phyloP scores from a whole-genome alignment of 768 basidiomycete genomes.

The Gloeostereum incarnatum region DNA sequence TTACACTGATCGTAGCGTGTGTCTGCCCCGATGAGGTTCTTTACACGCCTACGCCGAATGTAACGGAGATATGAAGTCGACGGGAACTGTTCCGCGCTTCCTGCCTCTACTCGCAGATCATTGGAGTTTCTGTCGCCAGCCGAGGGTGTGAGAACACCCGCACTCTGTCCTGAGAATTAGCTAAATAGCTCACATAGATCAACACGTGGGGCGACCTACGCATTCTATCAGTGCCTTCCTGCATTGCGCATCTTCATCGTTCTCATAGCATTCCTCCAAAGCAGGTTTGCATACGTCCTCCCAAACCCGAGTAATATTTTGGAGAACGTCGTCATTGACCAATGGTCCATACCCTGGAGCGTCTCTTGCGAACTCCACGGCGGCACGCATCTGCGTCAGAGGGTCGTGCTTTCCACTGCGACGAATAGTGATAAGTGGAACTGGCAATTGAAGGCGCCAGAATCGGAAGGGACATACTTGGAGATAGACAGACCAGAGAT shows the following conservation, averaged over 20 bases:
- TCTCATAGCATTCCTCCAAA: not conserved
- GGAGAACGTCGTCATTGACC: conserved; percentile 21
- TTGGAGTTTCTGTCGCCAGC: not conserved
- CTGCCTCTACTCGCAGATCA: conserved; percentile 1
- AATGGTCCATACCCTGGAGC: conserved; percentile 38
- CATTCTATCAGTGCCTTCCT: not conserved
- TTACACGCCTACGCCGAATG: not conserved
- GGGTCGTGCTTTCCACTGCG: conserved; percentile 35
- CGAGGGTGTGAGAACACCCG: not conserved
- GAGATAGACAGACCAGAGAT: conserved; percentile 2
- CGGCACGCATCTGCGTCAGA: conserved; percentile 28
- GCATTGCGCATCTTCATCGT: not conserved
- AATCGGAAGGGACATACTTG: no score
- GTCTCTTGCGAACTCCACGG: conserved; percentile 24
- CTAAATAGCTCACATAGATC: not conserved
- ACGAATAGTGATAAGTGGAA: not conserved
- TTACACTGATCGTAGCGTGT: conserved; percentile 3
- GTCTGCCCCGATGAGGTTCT: conserved; percentile 1
- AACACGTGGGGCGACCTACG: not conserved
- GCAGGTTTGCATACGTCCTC: not conserved
- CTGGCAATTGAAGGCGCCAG: not conserved
- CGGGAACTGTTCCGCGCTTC: not conserved
- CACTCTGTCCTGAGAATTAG: not conserved
- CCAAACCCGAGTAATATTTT: conserved; percentile 21
- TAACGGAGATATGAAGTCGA: not conserved